Evolutionary conservation across 306 rosid species (phyloP), one percentile per base, ranked within the genome.

Genomic region (Phaseolus lunatus): DNA sequence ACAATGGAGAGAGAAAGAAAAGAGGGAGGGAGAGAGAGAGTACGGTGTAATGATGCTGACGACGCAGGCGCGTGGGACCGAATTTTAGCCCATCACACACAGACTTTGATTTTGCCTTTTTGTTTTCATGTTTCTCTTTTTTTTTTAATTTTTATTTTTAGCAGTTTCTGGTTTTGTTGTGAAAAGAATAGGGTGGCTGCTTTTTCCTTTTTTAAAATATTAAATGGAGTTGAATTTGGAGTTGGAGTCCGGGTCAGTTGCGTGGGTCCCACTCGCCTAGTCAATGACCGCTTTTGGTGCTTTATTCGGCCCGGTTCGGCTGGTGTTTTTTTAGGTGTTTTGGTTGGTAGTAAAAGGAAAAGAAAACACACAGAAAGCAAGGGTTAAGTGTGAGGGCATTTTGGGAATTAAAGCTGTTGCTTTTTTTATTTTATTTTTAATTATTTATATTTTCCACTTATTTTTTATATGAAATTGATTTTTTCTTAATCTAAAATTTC

Each of bases 1-100:
- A 89, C 96, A 89, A 78, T 57, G 78, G 90, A 90, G 94, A 84
- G 92, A 85, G 90, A 89, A 79, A 82, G 47, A 11, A 43, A 43
- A 12, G 12, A 11, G 48, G 24, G 29, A 47, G 66, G 73, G 75
- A 54, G 77, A 74, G 49, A 72, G 0, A 54, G 57, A 43, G 70
- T 53, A 76, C 67, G 83, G 85, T 65, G 61, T 50, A 78, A 86
- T 87, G 92, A 90, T 83, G 88, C 56, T 67, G 91, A 90, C 90
- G 87, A 85, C 76, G 71, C 78, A 79, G 91, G 97, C 96, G 96
- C 94, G 96, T 93, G 90, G 90, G 88, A 78, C 49, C 81, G 76
- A 86, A 82, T 86, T 73, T 62, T 83, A 29, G 87, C 71, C 85
- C 86, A 65, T 87, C 87, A 87, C 91, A 88, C 90, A 87, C 93